Evolutionary conservation across 2,329 filamentous ascomycete genomes (phyloP), one percentile per base, ranked within the genome.

Genomic region (Verticillium nubilum): DNA sequence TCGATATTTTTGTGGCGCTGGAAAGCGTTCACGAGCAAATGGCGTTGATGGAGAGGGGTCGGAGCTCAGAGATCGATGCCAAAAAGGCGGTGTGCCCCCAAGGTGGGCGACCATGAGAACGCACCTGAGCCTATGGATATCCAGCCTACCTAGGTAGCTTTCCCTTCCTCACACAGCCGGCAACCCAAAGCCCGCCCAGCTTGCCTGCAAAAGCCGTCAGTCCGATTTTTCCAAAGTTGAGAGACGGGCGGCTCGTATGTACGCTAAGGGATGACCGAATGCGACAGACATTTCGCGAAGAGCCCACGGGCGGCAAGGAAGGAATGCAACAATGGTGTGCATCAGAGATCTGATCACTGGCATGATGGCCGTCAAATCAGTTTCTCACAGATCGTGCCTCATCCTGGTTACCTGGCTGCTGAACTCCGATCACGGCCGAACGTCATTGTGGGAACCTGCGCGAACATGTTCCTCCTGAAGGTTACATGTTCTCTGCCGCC

Each of bases 51-150:
- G 33, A 25, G 42, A 4, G 42, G 19, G 42, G 12, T 10, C 10
- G 42, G 19, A 23, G 19, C 17, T 57, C 56, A 15, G 58, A 58
- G 60, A 52, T 53, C 59, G 55, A 53, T 59, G 47, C n/a, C 42
- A 59, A 66, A 66, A 66, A 65, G 62, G 64, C 64, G 64, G 64
- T 66, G 64, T 63, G 61, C 50, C 59, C 37, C 50, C 25, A 52
- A 35, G 37, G 33, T 6, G 13, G 62, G 60, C 62, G 62, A 62
- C 57, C 54, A 58, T 17, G 52, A 53, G 47, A 53, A 31, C 62
- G 57, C 52, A 61, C 33, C 52, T 57, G 42, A 60, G 54, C 61
- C 52, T 58, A 60, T 42, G 37, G 54, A 17, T 29, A 31, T 27
- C 35, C n/a, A 57, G 62, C 52, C 53, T 47, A n/a, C n/a, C n/a